Percentiles rank a stretch among this genome's conserved stretches.
Evolutionary conservation across 306 rosid species (phyloP).

Genomic region (Hippophae rhamnoides): DNA sequence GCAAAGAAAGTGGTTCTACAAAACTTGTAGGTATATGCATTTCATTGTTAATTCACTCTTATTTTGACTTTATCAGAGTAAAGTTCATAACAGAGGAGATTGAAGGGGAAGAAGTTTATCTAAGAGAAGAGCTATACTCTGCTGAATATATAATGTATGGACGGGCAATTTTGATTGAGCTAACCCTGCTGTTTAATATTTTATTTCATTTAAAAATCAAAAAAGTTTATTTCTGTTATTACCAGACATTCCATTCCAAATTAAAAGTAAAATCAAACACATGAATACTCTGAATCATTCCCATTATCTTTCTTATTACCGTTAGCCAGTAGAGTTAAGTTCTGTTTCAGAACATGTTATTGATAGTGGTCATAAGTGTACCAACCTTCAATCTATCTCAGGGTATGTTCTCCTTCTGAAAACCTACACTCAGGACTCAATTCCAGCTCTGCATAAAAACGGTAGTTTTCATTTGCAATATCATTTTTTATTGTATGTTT

Average conservation of each 20-base stretch:
- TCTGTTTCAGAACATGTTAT: conserved; percentile 2
- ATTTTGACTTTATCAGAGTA: conserved; percentile 43
- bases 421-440: conserved; percentile 75
- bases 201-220: too few species aligned
- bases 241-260: too few species aligned
- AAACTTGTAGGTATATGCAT: too few species aligned
- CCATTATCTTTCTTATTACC: too few species aligned
- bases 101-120: conserved; percentile 78
- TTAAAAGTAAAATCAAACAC: too few species aligned
- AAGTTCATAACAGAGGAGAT: conserved; percentile 77
- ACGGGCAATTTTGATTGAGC: conserved; percentile 6
- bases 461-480: conserved; percentile 28
- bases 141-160: conserved; percentile 78
- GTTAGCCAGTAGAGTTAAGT: too few species aligned
- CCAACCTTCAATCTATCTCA: conserved; percentile 21
- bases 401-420: conserved; percentile 61
- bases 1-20: too few species aligned
- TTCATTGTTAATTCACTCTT: not conserved
- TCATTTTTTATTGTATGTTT: not conserved
- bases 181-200: not conserved
- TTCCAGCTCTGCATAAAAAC: conserved; percentile 75
- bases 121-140: conserved; percentile 74
- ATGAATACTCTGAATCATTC: too few species aligned
- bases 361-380: conserved; percentile 10
- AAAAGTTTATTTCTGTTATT: too few species aligned